Percentiles rank a stretch among this genome's conserved stretches.
These are phyloP conservation scores for Coelastrella sp. DNA, from an alignment of 139 green algal genomes.

Conservation along the genomic window DNA sequence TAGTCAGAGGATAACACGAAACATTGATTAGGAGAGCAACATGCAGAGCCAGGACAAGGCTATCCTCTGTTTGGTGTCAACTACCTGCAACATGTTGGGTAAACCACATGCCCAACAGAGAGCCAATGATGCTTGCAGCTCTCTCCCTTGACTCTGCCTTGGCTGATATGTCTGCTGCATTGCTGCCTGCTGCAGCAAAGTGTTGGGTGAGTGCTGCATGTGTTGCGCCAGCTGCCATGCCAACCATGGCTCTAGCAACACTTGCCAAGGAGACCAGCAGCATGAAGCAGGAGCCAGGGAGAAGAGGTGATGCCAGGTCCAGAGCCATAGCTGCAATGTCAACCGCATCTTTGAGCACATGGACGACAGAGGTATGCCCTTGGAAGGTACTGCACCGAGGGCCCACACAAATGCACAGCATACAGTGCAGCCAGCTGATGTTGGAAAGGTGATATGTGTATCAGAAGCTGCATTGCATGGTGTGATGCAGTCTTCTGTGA, in stretches of 20 bases:
- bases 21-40: background rate
- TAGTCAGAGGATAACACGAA: background rate
- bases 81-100: slow-evolving; percentile 48
- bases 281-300: slow-evolving; percentile 62
- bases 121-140: slow-evolving; percentile 80
- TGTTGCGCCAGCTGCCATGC: slow-evolving; percentile 82
- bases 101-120: slow-evolving; percentile 83
- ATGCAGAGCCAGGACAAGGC: background rate
- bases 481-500: too few relatives aligned
- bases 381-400: too few relatives aligned
- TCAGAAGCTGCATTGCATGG: too few relatives aligned
- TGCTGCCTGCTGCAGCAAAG: slow-evolving; percentile 73
- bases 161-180: slow-evolving; percentile 84
- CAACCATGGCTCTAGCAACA: slow-evolving; percentile 72
- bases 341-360: too few relatives aligned
- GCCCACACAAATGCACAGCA: too few relatives aligned
- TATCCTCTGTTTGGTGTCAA: too few relatives aligned
- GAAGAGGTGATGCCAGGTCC: slow-evolving; percentile 66
- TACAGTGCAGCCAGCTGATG: too few relatives aligned
- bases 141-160: slow-evolving; percentile 81
- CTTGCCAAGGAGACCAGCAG: slow-evolving; percentile 73
- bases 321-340: slow-evolving; percentile 60
- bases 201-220: slow-evolving; percentile 89
- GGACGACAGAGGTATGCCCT: too few relatives aligned
- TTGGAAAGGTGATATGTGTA: too few relatives aligned